phyloP scores from a whole-genome alignment of 1,284 basidiomycete genomes.

The Cerrena zonata region DNA sequence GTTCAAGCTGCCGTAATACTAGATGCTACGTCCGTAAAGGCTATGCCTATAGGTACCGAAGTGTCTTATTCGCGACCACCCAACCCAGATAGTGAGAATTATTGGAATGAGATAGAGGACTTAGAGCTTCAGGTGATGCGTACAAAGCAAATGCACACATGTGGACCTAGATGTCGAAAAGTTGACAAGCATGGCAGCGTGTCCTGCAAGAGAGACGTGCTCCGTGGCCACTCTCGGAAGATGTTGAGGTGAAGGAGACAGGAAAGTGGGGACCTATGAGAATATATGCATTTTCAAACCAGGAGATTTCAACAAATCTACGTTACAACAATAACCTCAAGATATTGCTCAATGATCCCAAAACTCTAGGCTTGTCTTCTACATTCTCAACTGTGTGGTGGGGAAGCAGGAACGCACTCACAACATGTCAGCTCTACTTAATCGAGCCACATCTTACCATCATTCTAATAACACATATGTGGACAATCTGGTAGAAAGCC shows the following conservation, averaged over 20 bases:
- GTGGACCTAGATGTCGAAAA: conserved; percentile 21
- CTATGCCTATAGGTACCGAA: too few species aligned
- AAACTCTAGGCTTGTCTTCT: too few species aligned
- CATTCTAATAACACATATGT: too few species aligned
- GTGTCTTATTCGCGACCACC: too few species aligned
- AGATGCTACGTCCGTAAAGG: too few species aligned
- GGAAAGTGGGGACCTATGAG: conserved; percentile 21
- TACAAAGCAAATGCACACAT: conserved; percentile 30
- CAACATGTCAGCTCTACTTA: too few species aligned
- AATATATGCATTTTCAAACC: conserved; percentile 21
- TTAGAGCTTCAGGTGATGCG: conserved; percentile 16
- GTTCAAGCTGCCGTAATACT: too few species aligned
- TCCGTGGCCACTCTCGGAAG: conserved; percentile 23
- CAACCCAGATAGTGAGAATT: conserved; percentile 12
- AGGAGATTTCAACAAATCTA: conserved; percentile 17
- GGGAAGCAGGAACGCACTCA: too few species aligned
- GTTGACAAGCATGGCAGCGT: conserved; percentile 16
- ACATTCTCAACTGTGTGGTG: too few species aligned
- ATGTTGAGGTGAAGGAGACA: conserved; percentile 19
- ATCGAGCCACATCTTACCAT: too few species aligned
- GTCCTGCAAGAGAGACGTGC: conserved; percentile 32
- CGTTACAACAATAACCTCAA: conserved; percentile 34
- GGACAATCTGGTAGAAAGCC: too few species aligned
- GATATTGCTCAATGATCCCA: too few species aligned
- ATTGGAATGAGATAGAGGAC: not conserved